Percentiles rank a stretch among this genome's conserved stretches.
These are phyloP conservation scores for Rhizopus arrhizus DNA, from an alignment of 371 early-diverging fungal species.

Conservation along the genomic window DNA sequence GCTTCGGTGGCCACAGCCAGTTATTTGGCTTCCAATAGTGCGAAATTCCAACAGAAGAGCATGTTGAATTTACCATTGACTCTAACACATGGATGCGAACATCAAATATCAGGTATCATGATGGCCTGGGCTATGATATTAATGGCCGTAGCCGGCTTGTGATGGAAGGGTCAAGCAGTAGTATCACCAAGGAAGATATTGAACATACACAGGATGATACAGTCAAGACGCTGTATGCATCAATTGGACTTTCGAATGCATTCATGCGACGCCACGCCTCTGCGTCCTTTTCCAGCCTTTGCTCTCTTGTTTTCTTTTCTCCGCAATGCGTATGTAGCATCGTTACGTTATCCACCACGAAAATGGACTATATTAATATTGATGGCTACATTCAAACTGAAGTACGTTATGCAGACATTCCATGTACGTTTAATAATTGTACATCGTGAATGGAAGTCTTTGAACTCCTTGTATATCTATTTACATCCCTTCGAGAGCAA, in stretches of 20 bases:
- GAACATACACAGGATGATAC: constrained; percentile 14
- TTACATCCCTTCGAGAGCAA: constrained; percentile 21
- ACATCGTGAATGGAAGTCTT: constrained; percentile 19
- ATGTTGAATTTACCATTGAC: constrained; percentile 19
- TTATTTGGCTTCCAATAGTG: constrained; percentile 30
- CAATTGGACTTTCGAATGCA: constrained; percentile 20
- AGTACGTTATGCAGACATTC: constrained; percentile 19
- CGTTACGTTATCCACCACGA: constrained; percentile 14
- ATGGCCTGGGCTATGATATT: constrained; percentile 17
- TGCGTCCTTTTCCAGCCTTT: constrained; percentile 26
- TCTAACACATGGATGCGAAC: constrained; percentile 14
- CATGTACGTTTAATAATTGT: constrained; percentile 15
- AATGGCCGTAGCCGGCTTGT: constrained; percentile 11
- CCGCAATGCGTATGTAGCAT: constrained; percentile 23
- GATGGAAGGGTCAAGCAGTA: constrained; percentile 20
- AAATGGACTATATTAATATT: constrained; percentile 18
- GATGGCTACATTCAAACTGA: constrained; percentile 19
- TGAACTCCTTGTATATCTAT: constrained; percentile 22
- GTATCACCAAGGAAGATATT: constrained; percentile 9
- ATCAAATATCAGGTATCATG: constrained; percentile 14
- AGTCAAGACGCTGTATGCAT: constrained; percentile 14
- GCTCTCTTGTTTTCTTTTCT: constrained; percentile 15
- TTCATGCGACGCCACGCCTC: constrained; percentile 15
- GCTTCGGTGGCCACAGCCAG: constrained; percentile 24
- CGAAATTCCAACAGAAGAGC: constrained; percentile 22